Evolutionary conservation across 192 early-diverging fungal genomes (phyloP).

Genomic region (Chytriomyces sp.): DNA sequence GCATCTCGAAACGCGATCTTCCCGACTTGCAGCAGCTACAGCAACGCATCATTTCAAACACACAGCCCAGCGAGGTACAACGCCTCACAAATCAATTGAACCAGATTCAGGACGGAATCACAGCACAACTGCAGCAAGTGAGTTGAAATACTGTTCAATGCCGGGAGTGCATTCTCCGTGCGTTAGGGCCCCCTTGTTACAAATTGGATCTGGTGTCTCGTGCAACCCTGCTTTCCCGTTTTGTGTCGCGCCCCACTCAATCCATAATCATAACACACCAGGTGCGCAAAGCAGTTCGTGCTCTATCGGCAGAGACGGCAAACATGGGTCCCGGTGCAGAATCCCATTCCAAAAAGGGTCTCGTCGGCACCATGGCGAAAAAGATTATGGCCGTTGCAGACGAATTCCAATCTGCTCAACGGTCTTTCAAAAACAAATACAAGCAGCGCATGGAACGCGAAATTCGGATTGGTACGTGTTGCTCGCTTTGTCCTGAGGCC

Average conservation of each 20-base stretch:
- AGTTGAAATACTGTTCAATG: background rate
- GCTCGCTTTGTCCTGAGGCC: background rate
- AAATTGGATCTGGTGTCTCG: too few species aligned
- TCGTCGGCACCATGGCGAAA: constrained; percentile 44
- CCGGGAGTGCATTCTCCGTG: constrained; percentile 31
- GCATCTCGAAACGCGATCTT: constrained; percentile 17
- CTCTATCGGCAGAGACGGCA: constrained; percentile 31
- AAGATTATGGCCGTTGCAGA: constrained; percentile 46
- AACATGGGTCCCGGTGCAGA: constrained; percentile 26
- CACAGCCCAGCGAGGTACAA: constrained; percentile 30
- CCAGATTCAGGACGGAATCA: constrained; percentile 10
- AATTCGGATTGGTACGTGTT: constrained; percentile 46
- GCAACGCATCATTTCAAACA: constrained; percentile 31
- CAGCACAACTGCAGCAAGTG: background rate
- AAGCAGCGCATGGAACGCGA: constrained; percentile 54
- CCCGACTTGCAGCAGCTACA: constrained; percentile 27
- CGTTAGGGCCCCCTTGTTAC: too few species aligned
- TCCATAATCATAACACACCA: constrained; percentile 26
- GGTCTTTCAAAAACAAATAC: constrained; percentile 45
- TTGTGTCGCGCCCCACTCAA: too few species aligned
- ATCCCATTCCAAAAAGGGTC: constrained; percentile 35
- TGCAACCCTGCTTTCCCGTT: too few species aligned
- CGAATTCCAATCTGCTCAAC: constrained; percentile 44
- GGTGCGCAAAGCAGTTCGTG: constrained; percentile 32
- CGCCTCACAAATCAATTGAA: constrained; percentile 24